phyloP scores from a whole-genome alignment of 192 early-diverging fungal species.

The Coemansia sp. region DNA sequence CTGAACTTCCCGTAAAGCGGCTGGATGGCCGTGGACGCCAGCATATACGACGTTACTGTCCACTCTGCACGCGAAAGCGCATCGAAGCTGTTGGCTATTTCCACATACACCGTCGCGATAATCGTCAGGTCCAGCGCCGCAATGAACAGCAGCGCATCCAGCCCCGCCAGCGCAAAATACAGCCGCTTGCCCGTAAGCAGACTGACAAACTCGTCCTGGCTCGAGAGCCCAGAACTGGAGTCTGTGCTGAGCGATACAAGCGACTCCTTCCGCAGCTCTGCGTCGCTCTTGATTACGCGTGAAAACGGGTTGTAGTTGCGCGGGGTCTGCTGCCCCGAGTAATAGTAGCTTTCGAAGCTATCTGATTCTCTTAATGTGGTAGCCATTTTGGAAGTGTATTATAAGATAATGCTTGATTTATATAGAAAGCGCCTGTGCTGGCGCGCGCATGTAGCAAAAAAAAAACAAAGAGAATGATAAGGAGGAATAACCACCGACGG shows the following conservation, averaged over 20 bases:
- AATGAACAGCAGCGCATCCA: slow-evolving; percentile 71
- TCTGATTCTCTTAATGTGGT: neutral
- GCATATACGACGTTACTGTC: slow-evolving; percentile 78
- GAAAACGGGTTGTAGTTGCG: slow-evolving; percentile 13
- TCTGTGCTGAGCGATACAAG: neutral
- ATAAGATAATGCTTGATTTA: no score
- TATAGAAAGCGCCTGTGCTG: neutral
- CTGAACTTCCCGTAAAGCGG: slow-evolving; percentile 77
- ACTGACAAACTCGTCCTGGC: neutral
- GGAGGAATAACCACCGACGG: no score
- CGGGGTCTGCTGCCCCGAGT: slow-evolving; percentile 2
- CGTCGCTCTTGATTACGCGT: slow-evolving; percentile 13
- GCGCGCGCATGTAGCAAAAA: neutral
- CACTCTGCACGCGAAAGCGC: slow-evolving; percentile 71
- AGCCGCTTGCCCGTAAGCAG: slow-evolving; percentile 17
- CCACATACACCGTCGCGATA: slow-evolving; percentile 73
- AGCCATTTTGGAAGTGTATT: neutral
- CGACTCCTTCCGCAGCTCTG: neutral
- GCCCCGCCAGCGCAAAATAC: slow-evolving; percentile 48
- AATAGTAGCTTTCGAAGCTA: slow-evolving; percentile 5
- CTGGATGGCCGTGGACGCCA: slow-evolving; percentile 62
- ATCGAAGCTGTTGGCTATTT: slow-evolving; percentile 74
- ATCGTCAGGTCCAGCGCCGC: slow-evolving; percentile 84
- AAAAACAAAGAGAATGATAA: no score
- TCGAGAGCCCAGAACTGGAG: neutral